These are phyloP conservation scores for Nitzschia sp. DNA, from an alignment of 108 stramenopile species.

Conservation along the genomic window DNA sequence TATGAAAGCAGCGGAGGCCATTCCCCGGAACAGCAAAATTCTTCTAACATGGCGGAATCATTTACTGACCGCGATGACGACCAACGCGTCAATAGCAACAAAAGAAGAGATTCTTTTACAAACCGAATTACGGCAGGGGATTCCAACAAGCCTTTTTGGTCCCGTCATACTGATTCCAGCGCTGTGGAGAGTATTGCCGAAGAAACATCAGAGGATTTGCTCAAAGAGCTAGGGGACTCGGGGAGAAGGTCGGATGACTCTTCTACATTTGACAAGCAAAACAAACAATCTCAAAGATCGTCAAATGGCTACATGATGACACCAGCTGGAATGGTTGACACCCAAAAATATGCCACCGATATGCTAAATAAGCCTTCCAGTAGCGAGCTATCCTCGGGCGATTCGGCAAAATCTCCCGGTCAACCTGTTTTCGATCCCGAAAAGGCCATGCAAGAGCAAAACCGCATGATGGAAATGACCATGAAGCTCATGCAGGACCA, in stretches of 20 bases:
- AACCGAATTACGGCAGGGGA: not conserved
- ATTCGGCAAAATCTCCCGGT: no score
- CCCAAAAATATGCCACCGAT: no score
- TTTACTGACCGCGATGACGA: not conserved
- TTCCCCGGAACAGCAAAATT: not conserved
- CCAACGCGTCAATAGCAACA: not conserved
- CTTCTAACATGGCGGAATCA: not conserved
- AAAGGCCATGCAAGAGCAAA: not conserved
- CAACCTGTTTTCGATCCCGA: not conserved
- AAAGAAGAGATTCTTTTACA: not conserved
- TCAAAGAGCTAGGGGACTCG: not conserved
- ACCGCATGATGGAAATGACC: constrained; percentile 6
- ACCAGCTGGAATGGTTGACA: not conserved
- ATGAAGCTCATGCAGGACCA: not conserved
- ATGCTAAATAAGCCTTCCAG: no score
- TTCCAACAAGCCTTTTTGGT: not conserved
- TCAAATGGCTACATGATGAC: not conserved
- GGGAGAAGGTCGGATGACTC: no score
- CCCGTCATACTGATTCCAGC: not conserved
- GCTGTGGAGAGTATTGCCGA: not conserved
- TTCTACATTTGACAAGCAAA: not conserved
- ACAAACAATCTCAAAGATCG: not conserved
- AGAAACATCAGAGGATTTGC: not conserved
- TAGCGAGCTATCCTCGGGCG: no score
- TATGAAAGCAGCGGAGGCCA: not conserved